A percentile compares a stretch with the other conserved stretches of the same genome.
phyloP scores from a whole-genome alignment of 352 stramenopile genomes.

The Globisporangium cystogenes region DNA sequence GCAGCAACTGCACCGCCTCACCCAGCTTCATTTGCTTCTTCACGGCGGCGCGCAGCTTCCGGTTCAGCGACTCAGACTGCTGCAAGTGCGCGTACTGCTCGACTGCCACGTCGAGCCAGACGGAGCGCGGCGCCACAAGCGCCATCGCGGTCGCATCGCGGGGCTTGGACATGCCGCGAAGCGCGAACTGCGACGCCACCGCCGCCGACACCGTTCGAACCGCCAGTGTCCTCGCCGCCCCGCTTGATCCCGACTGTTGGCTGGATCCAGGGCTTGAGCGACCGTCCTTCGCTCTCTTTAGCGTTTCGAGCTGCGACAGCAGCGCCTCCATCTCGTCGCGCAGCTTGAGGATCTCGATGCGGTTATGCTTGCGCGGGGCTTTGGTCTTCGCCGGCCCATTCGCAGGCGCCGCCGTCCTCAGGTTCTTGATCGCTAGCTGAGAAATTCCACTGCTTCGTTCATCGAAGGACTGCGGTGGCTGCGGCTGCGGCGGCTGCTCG shows the following conservation, averaged over 20 bases:
- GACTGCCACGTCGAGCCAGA: conserved; percentile 41
- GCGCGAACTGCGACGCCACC: not conserved
- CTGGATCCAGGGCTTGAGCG: not conserved
- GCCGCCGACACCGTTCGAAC: not conserved
- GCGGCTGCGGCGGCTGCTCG: too few species aligned
- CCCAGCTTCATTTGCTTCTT: conserved; percentile 36
- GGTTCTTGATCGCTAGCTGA: not conserved
- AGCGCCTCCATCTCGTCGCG: conserved; percentile 7
- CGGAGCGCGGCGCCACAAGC: conserved; percentile 1
- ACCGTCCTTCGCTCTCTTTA: not conserved
- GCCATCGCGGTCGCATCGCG: not conserved
- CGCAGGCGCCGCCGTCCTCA: not conserved
- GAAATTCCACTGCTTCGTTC: too few species aligned
- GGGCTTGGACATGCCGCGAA: not conserved
- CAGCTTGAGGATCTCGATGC: conserved; percentile 11
- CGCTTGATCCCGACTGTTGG: not conserved
- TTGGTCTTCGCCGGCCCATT: not conserved
- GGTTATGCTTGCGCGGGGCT: conserved; percentile 5
- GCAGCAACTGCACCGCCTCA: conserved; percentile 31
- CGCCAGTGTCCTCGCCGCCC: not conserved
- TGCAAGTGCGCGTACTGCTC: conserved; percentile 34
- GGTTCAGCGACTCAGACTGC: conserved; percentile 32
- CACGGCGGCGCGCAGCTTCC: conserved; percentile 29
- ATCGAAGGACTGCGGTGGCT: too few species aligned
- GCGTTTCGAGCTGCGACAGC: not conserved